Evolutionary conservation across 2,329 filamentous ascomycete genomes (phyloP), one percentile per base, ranked within the genome.

Genomic region (Fusarium sp.): DNA sequence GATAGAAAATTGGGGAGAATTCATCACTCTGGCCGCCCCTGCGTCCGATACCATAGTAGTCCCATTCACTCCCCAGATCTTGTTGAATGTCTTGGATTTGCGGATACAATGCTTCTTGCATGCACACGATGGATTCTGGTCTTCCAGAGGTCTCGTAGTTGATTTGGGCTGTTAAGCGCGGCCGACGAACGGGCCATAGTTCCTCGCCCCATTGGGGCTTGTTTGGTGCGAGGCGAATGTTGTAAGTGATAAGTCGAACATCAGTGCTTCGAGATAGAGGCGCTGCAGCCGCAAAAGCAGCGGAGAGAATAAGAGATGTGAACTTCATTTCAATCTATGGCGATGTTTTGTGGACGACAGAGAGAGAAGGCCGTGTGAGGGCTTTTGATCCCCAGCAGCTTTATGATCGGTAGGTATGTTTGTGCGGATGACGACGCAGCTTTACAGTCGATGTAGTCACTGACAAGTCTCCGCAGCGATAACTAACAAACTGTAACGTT

Each of bases 1-100:
- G 86, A 78, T 91, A 94, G 73, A 93, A 84, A 70, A 94, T 91
- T 6, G 91, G 91, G 4, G 87, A 90, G 80, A 92, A 93, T 81
- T 94, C 92, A 50, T 92, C 92, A 4, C 82, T 83, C 33, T 85
- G 75, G 28, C 92, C 91, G 78, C 91, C 88, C 51, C 90, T 85
- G 28, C 89, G 84, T 16, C 87, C 89, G 6, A 90, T 85, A 18
- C 89, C 89, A 57, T 90, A 82, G 69, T 86, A 85, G 9, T 81
- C 74, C 89, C 89, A 91, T 39, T 66, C 70, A 6, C 73, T 84
- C 7, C 88, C 81, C 9, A 80, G 63, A 39, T 68, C 76, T 28
- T 56, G 41, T 51, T 88, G 80, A 45, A 93, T 84, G 71, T 92
- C 89, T 20, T 82, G 47, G 6, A 93, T 82, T 75, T 93, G 91